A percentile compares a stretch with the other conserved stretches of the same genome.
These are phyloP conservation scores for Dipteronia dyeriana DNA, from an alignment of 345 rosid genomes.

Conservation along the genomic window DNA sequence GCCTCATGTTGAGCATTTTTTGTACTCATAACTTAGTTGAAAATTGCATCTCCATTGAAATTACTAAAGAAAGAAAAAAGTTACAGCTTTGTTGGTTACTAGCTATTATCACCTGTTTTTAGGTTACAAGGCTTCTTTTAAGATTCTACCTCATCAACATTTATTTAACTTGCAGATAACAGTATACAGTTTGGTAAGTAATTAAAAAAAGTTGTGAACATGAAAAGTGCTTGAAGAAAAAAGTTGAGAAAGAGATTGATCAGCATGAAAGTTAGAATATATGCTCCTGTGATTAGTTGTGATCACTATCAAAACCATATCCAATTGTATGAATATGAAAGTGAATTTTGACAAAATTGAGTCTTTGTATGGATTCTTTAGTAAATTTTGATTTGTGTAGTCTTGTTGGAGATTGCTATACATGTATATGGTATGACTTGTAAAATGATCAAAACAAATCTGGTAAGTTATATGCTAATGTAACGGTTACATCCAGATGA, in stretches of 20 bases:
- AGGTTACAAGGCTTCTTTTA: too few relatives aligned
- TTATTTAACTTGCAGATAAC: too few relatives aligned
- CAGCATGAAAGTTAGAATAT: neutral
- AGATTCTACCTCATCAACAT: too few relatives aligned
- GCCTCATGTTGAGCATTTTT: slow-evolving; percentile 2
- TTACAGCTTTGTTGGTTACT: neutral
- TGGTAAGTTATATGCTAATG: too few relatives aligned
- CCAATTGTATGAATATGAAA: neutral
- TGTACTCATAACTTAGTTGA: neutral
- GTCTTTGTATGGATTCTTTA: too few relatives aligned
- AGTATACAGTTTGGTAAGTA: neutral
- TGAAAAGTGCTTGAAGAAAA: neutral
- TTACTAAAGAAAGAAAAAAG: neutral
- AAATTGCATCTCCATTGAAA: neutral
- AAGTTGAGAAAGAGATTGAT: neutral
- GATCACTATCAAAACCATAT: neutral
- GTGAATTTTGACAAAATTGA: too few relatives aligned
- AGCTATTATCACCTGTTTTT: too few relatives aligned
- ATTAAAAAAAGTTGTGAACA: neutral
- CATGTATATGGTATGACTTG: too few relatives aligned
- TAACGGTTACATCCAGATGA: too few relatives aligned
- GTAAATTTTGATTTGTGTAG: too few relatives aligned
- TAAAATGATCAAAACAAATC: too few relatives aligned
- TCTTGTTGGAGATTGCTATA: too few relatives aligned
- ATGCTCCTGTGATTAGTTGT: neutral